Base-by-base conservation (phyloP, 2,329 filamentous ascomycete genomes). In the Hypoxylon sp. region DNA sequence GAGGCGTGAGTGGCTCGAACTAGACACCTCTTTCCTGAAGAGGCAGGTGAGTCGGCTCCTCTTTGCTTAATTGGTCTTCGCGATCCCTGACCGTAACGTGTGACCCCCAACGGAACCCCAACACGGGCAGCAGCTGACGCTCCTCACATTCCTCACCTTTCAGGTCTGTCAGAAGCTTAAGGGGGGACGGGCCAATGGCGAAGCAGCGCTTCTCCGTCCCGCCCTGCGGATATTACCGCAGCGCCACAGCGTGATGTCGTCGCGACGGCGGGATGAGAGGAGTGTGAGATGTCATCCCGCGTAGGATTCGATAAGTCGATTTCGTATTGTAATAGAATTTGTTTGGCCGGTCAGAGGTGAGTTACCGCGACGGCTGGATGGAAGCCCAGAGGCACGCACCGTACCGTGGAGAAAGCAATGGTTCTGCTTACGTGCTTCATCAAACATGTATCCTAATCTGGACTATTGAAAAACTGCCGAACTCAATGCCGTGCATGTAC, bases 101-200 rank as follows among this genome's bases (percentile, higher is more conserved):
- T 55, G 53, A 67, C 58, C 67, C 63, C 59, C 50, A 62, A 56
- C 51, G 10, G n/a, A 32, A 52, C 37, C 51, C 62, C 31, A n/a
- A 53, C 37, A 24, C 32, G 5, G 27, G 27, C 48, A 32, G 47
- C 37, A 32, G 47, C 37, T 47, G 37, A 47, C 24, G 15, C 48
- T 21, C 39, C 7, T 37, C 32, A 37, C 32, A 13, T 27, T 27
- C 24, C 32, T 53, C 21, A 15, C 27, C 15, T 44, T 55, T 56
- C 1, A 3, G 2, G 24, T 27, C 44, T 52, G 67, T 69, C 59
- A 69, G 67, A 69, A 67, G 55, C 50, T 60, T 67, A 69, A 69
- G 53, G 19, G 42, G 24, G 13, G 21, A 7, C 19, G 35, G 29
- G n/a, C 63, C 55, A 69, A 69, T 67, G 19, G 35, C 11, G 27